Percentiles rank a stretch among this genome's conserved stretches.
Evolutionary conservation across 192 early-diverging fungal species (phyloP).

Genomic region (Gonapodya prolifera): DNA sequence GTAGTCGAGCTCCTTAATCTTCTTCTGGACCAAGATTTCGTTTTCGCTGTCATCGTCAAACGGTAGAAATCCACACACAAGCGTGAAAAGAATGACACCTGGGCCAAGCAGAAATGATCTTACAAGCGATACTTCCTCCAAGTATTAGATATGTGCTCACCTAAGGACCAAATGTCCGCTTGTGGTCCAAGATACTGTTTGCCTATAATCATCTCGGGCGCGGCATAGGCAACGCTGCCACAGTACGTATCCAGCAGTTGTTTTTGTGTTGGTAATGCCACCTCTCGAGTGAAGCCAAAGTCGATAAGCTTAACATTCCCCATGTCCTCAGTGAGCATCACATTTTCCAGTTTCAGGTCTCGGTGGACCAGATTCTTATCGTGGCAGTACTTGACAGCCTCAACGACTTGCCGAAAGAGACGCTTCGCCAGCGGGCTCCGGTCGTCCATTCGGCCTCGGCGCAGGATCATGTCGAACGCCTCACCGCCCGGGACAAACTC

Average conservation of each 20-base stretch:
- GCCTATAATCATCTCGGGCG: slow-evolving; percentile 66
- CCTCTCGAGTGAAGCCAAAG: slow-evolving; percentile 52
- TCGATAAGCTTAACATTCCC: slow-evolving; percentile 49
- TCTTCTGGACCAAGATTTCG: slow-evolving; percentile 50
- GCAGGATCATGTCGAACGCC: slow-evolving; percentile 38
- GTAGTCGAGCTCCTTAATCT: slow-evolving; percentile 62
- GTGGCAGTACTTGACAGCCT: slow-evolving; percentile 4
- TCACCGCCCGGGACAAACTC: slow-evolving; percentile 67
- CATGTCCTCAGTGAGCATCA: background rate
- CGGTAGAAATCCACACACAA: slow-evolving; percentile 26
- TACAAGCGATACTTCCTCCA: too few relatives aligned
- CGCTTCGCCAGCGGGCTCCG: slow-evolving; percentile 1
- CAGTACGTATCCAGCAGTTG: slow-evolving; percentile 50
- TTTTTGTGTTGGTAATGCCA: slow-evolving; percentile 22
- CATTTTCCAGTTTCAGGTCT: slow-evolving; percentile 1
- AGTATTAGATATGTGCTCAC: too few relatives aligned
- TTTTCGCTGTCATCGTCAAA: slow-evolving; percentile 54
- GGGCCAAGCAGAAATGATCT: too few relatives aligned
- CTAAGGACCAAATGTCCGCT: slow-evolving; percentile 39
- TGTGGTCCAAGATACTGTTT: slow-evolving; percentile 65
- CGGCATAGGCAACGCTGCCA: slow-evolving; percentile 58
- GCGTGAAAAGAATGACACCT: slow-evolving; percentile 35
- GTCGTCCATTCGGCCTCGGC: slow-evolving; percentile 7
- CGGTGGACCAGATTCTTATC: slow-evolving; percentile 5
- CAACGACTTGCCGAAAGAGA: slow-evolving; percentile 5